Evolutionary conservation across 805 yeast genomes (phyloP), one percentile per base, ranked within the genome.

Genomic region (Jamesozyma piceae): DNA sequence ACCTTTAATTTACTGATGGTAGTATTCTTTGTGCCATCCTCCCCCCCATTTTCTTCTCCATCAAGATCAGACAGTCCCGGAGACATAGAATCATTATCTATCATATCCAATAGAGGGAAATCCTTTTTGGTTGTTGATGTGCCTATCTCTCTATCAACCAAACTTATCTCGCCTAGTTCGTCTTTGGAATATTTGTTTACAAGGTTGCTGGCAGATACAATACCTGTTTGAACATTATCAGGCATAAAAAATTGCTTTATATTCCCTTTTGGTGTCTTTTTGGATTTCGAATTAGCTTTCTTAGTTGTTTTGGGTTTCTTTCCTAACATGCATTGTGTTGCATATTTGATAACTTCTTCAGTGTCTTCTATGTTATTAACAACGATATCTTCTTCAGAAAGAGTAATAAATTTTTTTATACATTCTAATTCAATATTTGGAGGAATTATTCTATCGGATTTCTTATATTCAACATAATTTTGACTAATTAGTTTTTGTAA

Each of bases 401-500:
- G 73, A 5, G 73, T 78, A 39, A 90, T 79, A 17, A 65, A 64
- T 42, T 65, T 62, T 54, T 76, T 73, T 26, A 71, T 75, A 33
- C 84, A 77, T 15, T 55, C 56, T 0, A 96, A 96, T 1, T 58
- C 58, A 21, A 64, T 60, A 2, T 65, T 65, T 1, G 56, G 47
- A 0, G 97, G 97, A 1, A 92, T 49, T 6, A 92, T 82, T 41
- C 95, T 64, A 47, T 77, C 82, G 26, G 79, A 75, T 9, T 63
- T 62, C 28, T 65, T 66, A 50, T 74, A 69, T 4, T 61, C 63
- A 32, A 68, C 51, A 19, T 63, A 68, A 20, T 74, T 73, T 30
- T 65, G 66, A 58, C 72, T 71, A 28, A 87, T 80, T 47, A 77
- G 78, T 39, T 72, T 72, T 54, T 92, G 97, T 35, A 92, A 78